These are phyloP conservation scores for Diaporthe sp. DNA, from an alignment of 2,329 filamentous ascomycete genomes.

Conservation along the genomic window DNA sequence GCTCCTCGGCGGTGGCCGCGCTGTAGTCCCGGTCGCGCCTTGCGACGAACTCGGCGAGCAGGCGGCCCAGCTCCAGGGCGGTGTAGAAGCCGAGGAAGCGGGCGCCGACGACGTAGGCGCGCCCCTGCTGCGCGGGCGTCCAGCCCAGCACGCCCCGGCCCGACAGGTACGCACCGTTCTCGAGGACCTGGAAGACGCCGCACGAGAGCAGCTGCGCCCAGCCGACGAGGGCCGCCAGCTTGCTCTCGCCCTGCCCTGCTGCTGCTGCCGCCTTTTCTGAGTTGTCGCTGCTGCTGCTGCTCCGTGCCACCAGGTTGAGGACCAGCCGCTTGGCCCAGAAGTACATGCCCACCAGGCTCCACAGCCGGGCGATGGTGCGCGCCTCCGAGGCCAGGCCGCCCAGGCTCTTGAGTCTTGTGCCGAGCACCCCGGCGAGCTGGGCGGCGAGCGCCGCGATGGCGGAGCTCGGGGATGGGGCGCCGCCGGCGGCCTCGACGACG, in stretches of 20 bases:
- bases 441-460: constrained; percentile 53
- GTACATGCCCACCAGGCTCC: constrained; percentile 82
- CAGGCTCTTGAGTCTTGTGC: constrained; percentile 70
- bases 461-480: background rate
- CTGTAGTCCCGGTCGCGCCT: constrained; percentile 50
- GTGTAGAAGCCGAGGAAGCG: constrained; percentile 87
- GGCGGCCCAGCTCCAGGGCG: constrained; percentile 78
- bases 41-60: constrained; percentile 64
- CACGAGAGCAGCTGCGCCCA: constrained; percentile 78
- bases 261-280: constrained; percentile 46
- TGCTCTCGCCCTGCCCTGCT: constrained; percentile 54
- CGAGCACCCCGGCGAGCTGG: constrained; percentile 64
- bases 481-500: constrained; percentile 48
- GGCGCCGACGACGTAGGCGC: constrained; percentile 79
- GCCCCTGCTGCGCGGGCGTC: constrained; percentile 67
- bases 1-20: constrained; percentile 58
- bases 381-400: constrained; percentile 77
- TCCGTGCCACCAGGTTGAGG: constrained; percentile 49
- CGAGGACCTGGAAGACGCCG: constrained; percentile 80
- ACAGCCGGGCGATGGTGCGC: constrained; percentile 81
- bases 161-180: constrained; percentile 86
- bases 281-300: constrained; percentile 42
- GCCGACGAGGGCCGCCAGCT: constrained; percentile 64
- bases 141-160: constrained; percentile 78
- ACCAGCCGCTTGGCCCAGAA: constrained; percentile 72